Evolutionary conservation across 1,139 yeast species (phyloP), one percentile per base, ranked within the genome.

Genomic region (Nakaseomyces kungkrabaensis): DNA sequence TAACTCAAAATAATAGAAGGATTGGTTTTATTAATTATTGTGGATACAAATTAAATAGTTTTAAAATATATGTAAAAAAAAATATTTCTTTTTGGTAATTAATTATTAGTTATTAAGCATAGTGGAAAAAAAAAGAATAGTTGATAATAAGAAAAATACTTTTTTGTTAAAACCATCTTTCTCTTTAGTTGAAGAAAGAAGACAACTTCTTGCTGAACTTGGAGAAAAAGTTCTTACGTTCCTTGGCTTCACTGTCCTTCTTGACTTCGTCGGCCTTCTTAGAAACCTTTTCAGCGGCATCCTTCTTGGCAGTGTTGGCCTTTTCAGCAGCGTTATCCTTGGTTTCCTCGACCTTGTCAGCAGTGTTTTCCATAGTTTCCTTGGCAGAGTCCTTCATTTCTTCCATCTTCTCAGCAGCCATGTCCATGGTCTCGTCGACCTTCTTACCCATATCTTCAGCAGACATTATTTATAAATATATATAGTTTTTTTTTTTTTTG

Each of bases 261-360:
- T 54, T 53, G 13, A 56, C 53, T 4, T 53, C 49, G 5, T 29
- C 51, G 25, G 54, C 56, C 34, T 56, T 61, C 37, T 59, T 33
- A 5, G 10, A 7, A 3, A 33, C 36, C 36, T 33, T 29, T 1
- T 6, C 59, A 11, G 55, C 50, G 7, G 57, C 59, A 2, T 55
- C 61, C 37, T 55, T 52, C 36, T 60, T 58, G 4, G 60, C 54
- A 37, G 51, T 52, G 44, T 59, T 64, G 22, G 60, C 62, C 29
- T 54, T 48, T 38, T 52, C 51, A 41, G 48, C 48, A 48, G 48
- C 56, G 55, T 43, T 57, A 53, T 51, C 60, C 42, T 43, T 44
- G 40, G 47, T 34, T 37, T 26, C 36, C 3, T 33, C 36, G 13
- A 33, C 36, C 13, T 33, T 33, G 36, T 33, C 31, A 9, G 48